A percentile compares a stretch with the other conserved stretches of the same genome.
Evolutionary conservation across 1,139 yeast species (phyloP).

Genomic region (Yamadazyma friedrichii): DNA sequence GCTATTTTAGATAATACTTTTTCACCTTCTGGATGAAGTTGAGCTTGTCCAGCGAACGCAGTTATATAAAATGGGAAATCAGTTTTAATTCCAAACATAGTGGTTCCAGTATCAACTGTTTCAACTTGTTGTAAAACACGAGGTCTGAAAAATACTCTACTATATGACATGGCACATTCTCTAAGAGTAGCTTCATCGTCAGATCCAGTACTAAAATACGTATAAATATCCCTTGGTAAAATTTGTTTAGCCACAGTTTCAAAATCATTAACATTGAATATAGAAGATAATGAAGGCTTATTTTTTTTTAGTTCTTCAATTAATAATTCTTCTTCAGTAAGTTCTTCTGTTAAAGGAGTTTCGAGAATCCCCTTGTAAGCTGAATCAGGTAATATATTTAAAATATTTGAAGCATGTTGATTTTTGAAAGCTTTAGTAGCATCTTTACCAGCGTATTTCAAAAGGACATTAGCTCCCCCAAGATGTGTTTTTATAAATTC

Average conservation of each 20-base stretch:
- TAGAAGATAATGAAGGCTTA: constrained; percentile 52
- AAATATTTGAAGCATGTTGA: constrained; percentile 9
- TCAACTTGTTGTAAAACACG: constrained; percentile 64
- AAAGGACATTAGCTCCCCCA: constrained; percentile 25
- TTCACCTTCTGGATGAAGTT: constrained; percentile 24
- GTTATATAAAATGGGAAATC: constrained; percentile 55
- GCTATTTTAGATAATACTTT: constrained; percentile 53
- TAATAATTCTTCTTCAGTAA: constrained; percentile 10
- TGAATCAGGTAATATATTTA: constrained; percentile 14
- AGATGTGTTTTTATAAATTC: constrained; percentile 25
- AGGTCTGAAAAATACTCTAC: constrained; percentile 75
- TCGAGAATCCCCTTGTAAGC: constrained; percentile 13
- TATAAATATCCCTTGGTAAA: constrained; percentile 74
- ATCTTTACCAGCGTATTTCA: constrained; percentile 27
- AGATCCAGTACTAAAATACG: constrained; percentile 82
- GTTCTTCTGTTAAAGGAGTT: constrained; percentile 13
- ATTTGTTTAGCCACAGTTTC: constrained; percentile 74
- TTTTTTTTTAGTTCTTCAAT: constrained; percentile 11
- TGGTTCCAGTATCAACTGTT: constrained; percentile 40
- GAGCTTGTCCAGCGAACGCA: constrained; percentile 59
- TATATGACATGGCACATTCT: constrained; percentile 76
- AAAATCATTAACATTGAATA: constrained; percentile 66
- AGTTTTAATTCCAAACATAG: constrained; percentile 47
- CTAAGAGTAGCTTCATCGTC: constrained; percentile 83
- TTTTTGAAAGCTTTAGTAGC: constrained; percentile 18